A percentile compares a stretch with the other conserved stretches of the same genome.
Evolutionary conservation across 176 grass and related monocot genomes (phyloP).

Genomic region (Pontederia paniculata): DNA sequence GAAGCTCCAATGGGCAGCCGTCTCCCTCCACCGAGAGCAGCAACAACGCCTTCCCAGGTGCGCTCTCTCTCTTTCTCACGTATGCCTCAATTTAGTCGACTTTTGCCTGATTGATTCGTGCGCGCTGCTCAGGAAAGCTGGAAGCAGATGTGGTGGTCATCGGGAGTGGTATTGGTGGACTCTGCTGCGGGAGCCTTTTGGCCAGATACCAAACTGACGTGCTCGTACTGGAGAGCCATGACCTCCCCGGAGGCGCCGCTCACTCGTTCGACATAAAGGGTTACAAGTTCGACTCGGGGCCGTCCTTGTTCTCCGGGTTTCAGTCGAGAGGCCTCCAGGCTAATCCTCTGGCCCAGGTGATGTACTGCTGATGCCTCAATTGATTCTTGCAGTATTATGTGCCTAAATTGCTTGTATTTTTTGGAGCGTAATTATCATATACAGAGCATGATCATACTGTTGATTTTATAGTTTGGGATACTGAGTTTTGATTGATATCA

Average conservation of each 20-base stretch:
- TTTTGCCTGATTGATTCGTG: constrained; percentile 12
- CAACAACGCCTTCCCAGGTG: neutral
- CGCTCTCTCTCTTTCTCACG: neutral
- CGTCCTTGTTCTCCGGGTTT: constrained; percentile 89
- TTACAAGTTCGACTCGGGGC: constrained; percentile 88
- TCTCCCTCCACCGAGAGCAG: neutral
- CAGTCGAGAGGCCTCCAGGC: constrained; percentile 76
- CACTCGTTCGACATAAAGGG: constrained; percentile 96
- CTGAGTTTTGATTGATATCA: too few relatives aligned
- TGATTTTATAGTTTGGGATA: too few relatives aligned
- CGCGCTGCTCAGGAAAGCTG: constrained; percentile 28
- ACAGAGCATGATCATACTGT: too few relatives aligned
- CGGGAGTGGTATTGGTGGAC: constrained; percentile 69
- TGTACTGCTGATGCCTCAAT: neutral
- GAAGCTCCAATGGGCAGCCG: neutral
- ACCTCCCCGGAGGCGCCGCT: constrained; percentile 69
- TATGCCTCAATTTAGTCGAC: neutral
- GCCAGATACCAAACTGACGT: constrained; percentile 84
- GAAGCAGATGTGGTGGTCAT: constrained; percentile 87
- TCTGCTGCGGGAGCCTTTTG: constrained; percentile 76
- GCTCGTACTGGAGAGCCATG: constrained; percentile 85
- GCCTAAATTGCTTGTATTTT: too few relatives aligned
- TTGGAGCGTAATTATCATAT: too few relatives aligned
- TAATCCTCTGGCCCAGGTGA: constrained; percentile 86
- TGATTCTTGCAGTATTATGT: too few relatives aligned